Evolutionary conservation across 2,329 filamentous ascomycete species (phyloP), one percentile per base, ranked within the genome.

Genomic region (Stemphylium beticola): DNA sequence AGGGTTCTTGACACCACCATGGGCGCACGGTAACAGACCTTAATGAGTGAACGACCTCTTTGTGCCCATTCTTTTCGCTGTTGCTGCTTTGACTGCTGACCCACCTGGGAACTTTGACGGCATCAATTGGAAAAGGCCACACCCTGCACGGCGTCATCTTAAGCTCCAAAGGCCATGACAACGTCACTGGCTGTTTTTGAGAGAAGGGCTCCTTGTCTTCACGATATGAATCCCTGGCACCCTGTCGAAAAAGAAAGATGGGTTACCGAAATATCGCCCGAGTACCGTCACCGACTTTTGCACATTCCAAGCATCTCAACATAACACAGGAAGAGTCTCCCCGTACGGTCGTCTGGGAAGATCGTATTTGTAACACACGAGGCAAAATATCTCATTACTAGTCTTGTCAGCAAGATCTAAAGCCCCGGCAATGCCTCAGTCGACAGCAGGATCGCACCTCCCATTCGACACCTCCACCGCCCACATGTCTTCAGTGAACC

Each of bases 1-100:
- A 55, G 48, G 53, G 53, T 52, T 55, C 40, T 22, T 22, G 39
- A 51, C 41, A 51, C 40, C 29, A 41, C 52, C 29, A 39, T 36
- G 33, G 29, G 26, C 34, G n/a, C 46, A 45, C 46, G 46, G 46
- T 15, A 54, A 50, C 45, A 22, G 29, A 40, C 38, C 47, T 34
- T 29, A 40, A 33, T 29, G 29, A 42, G 14, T 44, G 7, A 36
- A 36, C 41, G 31, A 33, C 34, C 38, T 51, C 31, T 40, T 51
- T 29, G 47, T 26, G 14, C 34, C 36, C 40, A n/a, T 20, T 50
- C 14, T 44, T 45, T 32, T 36, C 45, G 38, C 45, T 26, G 32
- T 49, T 38, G 17, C 18, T 20, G 20, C 14, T 11, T 33, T 41
- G 46, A 48, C 17, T 39, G 24, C 26, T 22, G 26, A 10, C 44